phyloP scores from a whole-genome alignment of 768 basidiomycete species.

The Termitomyces bulborhizus region DNA sequence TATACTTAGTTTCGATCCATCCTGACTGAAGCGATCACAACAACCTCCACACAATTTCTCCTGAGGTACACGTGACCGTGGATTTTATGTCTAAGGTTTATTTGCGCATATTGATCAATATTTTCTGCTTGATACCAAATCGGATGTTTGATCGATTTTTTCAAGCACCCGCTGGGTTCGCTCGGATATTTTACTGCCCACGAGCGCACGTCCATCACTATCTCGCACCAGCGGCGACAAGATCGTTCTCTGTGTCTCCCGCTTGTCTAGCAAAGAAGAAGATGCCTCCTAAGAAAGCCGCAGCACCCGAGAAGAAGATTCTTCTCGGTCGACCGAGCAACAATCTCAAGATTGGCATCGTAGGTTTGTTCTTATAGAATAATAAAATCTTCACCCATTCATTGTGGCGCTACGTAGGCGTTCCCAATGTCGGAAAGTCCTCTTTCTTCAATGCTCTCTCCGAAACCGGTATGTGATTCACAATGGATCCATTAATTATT shows the following conservation, averaged over 20 bases:
- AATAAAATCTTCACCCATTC: slow-evolving; percentile 15
- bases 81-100: not conserved
- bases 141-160: slow-evolving; percentile 22
- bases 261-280: slow-evolving; percentile 43
- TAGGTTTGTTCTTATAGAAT: slow-evolving; percentile 58
- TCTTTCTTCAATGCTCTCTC: slow-evolving; percentile 99
- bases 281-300: slow-evolving; percentile 92
- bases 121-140: slow-evolving; percentile 12
- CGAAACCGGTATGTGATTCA: slow-evolving; percentile 62
- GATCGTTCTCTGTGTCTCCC: slow-evolving; percentile 31
- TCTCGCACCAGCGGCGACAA: not conserved
- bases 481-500: slow-evolving; percentile 7
- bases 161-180: slow-evolving; percentile 9
- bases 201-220: slow-evolving; percentile 7
- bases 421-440: slow-evolving; percentile 97
- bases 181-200: slow-evolving; percentile 11
- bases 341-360: slow-evolving; percentile 98
- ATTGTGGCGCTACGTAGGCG: slow-evolving; percentile 37
- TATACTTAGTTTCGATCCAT: not conserved
- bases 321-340: slow-evolving; percentile 90
- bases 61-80: not conserved
- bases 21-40: too few species aligned
- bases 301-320: slow-evolving; percentile 71
- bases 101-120: slow-evolving; percentile 7
- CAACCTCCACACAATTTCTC: too few species aligned